Evolutionary conservation across 495 filamentous ascomycete genomes (phyloP).

Genomic region (Penicillium steckii): DNA sequence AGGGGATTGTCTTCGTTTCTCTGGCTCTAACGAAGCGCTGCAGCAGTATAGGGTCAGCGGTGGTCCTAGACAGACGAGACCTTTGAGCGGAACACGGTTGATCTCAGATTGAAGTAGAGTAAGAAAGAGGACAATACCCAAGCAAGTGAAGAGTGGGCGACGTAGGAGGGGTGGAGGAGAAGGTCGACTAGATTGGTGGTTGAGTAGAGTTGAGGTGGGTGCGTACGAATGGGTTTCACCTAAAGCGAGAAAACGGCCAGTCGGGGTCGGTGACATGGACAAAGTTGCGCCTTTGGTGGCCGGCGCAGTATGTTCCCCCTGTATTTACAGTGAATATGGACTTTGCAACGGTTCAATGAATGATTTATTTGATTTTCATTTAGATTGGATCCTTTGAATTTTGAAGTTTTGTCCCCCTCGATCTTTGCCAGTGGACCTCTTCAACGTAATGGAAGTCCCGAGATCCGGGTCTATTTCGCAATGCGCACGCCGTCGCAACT

Average conservation of each 20-base stretch:
- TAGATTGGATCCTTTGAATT: background rate
- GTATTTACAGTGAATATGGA: background rate
- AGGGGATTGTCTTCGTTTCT: conserved; percentile 24
- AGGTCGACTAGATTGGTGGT: conserved; percentile 27
- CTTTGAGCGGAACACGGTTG: conserved; percentile 5
- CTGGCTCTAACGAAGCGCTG: conserved; percentile 44
- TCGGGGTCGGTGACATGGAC: conserved; percentile 41
- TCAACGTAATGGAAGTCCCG: background rate
- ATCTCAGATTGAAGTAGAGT: conserved; percentile 2
- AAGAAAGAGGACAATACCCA: conserved; percentile 18
- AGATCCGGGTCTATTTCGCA: conserved; percentile 19
- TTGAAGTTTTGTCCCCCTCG: too few species aligned
- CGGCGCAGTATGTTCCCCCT: conserved; percentile 19
- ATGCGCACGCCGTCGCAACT: conserved; percentile 32
- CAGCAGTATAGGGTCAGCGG: conserved; percentile 46
- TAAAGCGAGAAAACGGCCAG: conserved; percentile 42
- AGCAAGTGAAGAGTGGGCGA: conserved; percentile 12
- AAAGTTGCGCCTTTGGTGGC: conserved; percentile 34
- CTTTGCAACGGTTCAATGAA: background rate
- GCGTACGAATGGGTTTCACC: conserved; percentile 47
- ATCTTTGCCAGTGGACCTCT: background rate
- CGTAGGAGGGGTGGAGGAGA: conserved; percentile 12
- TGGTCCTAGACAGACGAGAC: conserved; percentile 30
- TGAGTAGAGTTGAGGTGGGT: conserved; percentile 34
- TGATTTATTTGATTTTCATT: background rate